These are phyloP conservation scores for Sphagnum fallax DNA, from an alignment of 228 moss, liverwort and hornwort genomes.

Conservation along the genomic window DNA sequence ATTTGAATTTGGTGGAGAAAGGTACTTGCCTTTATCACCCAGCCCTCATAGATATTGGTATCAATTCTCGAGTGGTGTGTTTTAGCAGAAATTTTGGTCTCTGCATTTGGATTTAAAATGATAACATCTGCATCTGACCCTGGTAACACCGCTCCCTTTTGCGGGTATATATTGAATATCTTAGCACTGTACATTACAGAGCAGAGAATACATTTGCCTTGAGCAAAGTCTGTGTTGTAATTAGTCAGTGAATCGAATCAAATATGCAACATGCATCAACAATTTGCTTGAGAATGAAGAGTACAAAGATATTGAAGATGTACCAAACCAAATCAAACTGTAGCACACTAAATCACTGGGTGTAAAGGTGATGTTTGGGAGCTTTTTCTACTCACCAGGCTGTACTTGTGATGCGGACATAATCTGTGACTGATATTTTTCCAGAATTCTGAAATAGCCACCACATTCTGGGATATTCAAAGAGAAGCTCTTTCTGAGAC, in stretches of 20 bases:
- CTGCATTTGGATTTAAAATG: constrained; percentile 77
- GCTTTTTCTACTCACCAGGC: constrained; percentile 60
- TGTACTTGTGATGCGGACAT: constrained; percentile 85
- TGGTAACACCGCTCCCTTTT: constrained; percentile 71
- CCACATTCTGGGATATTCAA: neutral
- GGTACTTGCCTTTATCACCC: constrained; percentile 67
- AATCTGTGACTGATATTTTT: constrained; percentile 67
- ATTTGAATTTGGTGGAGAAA: neutral
- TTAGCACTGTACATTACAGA: constrained; percentile 50
- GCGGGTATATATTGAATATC: constrained; percentile 97
- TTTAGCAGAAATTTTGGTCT: constrained; percentile 68
- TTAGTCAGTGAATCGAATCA: too few relatives aligned
- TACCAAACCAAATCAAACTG: too few relatives aligned
- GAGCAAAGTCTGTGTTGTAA: neutral
- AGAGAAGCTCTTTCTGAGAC: too few relatives aligned
- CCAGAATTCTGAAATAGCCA: constrained; percentile 69
- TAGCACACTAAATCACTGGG: too few relatives aligned
- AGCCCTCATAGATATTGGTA: constrained; percentile 96
- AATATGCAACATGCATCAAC: neutral
- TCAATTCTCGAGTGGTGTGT: constrained; percentile 92
- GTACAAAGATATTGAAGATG: too few relatives aligned
- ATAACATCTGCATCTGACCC: constrained; percentile 97
- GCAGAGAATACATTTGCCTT: neutral
- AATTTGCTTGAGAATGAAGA: neutral
- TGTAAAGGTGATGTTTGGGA: too few relatives aligned